These are phyloP conservation scores for Dovyalis caffra DNA, from an alignment of 345 rosid species.

Conservation along the genomic window DNA sequence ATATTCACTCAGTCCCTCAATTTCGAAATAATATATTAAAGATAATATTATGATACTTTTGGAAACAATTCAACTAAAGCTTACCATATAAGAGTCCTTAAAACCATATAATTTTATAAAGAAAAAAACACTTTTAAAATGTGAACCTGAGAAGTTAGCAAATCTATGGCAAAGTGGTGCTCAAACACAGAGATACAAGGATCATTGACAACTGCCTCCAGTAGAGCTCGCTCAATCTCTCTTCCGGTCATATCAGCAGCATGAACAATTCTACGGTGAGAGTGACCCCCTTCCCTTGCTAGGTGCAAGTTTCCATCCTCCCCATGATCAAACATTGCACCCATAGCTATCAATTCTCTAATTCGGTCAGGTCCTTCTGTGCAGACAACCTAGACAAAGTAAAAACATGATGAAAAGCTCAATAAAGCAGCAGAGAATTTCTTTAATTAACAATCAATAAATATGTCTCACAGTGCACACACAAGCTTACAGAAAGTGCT, in stretches of 20 bases:
- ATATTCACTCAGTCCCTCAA: background rate
- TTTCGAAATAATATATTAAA: background rate
- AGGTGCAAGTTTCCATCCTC: conserved; percentile 96
- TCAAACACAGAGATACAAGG: conserved; percentile 76
- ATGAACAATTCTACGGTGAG: conserved; percentile 89
- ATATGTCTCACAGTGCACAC: background rate
- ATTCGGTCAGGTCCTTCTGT: conserved; percentile 97
- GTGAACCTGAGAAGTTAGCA: conserved; percentile 82
- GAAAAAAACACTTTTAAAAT: conserved; percentile 3
- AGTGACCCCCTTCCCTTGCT: conserved; percentile 98
- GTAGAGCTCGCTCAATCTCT: conserved; percentile 92
- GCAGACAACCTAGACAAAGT: conserved; percentile 70
- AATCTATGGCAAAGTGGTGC: conserved; percentile 87
- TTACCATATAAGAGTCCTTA: background rate
- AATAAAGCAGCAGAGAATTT: conserved; percentile 3
- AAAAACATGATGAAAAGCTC: background rate
- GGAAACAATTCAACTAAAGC: conserved; percentile 4
- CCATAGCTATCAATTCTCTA: conserved; percentile 86
- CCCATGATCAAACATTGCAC: conserved; percentile 88
- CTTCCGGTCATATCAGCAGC: conserved; percentile 99
- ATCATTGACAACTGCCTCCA: conserved; percentile 72
- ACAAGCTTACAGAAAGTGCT: background rate
- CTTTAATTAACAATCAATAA: background rate
- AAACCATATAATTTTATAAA: background rate
- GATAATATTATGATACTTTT: background rate